Evolutionary conservation across 164 flowering plant genomes (phyloP), one percentile per base, ranked within the genome.

Genomic region (Taxillus chinensis): DNA sequence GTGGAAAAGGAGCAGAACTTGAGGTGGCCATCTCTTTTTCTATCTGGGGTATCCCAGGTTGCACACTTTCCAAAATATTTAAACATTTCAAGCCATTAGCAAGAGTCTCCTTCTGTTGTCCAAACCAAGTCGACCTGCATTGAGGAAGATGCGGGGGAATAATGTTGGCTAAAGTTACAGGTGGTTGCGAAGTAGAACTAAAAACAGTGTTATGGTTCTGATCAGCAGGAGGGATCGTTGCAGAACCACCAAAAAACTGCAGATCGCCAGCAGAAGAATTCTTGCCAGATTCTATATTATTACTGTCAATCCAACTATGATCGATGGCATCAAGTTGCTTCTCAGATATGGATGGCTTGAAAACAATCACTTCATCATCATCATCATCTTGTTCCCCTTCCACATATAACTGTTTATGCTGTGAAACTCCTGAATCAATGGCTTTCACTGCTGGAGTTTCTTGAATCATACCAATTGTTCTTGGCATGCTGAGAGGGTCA

Each of bases 331-430:
- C 80, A 27, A 53, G 43, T 49, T 67, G 77, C 77, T 81, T 91
- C 70, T 89, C 96, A 65, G 68, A 62, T 50, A 76, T 67, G 43
- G 77, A 54, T 41, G 99, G 97, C 75, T 81, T 87, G 64, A 95
- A 95, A 62, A 95, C 90, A 73, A 95, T 91, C 48, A 73, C 96
- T 75, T 91, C 97, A 65, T 93, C 97, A 57, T 91, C 99, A 46
- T 91, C 96, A 65, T 93, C 97, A 57, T 91, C 99, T 45, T 91
- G 95, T 59, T 90, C 96, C 51, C 51, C 51, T 48, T 48, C 51
- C 51, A 48, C 13, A 48, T 7, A 7, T 48, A 48, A 4, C 51
- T 48, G 51, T 48, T 11, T 11, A 7, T 11, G 13, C 51, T 48
- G 51, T 14, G 13, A 48, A 46, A 55, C 65, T 51, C 60, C 75